phyloP scores from a whole-genome alignment of 495 filamentous ascomycete species.

The Cercophora newfieldiana region DNA sequence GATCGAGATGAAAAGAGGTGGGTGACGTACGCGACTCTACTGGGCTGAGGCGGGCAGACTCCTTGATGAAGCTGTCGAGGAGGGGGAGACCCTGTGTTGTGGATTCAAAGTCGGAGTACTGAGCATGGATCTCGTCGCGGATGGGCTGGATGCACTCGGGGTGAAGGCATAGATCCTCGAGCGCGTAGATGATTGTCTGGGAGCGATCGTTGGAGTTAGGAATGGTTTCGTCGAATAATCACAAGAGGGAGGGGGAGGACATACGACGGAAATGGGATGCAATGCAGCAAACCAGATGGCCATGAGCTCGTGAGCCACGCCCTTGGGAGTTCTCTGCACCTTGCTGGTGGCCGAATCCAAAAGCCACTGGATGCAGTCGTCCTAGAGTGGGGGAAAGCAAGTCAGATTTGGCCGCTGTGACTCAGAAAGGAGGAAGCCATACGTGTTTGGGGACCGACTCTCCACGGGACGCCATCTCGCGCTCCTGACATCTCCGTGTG shows the following conservation, averaged over 20 bases:
- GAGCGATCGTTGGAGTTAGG: neutral
- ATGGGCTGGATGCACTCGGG: conserved; percentile 33
- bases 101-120: conserved; percentile 13
- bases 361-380: conserved; percentile 38
- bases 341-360: conserved; percentile 31
- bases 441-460: conserved; percentile 25
- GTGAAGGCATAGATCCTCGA: conserved; percentile 36
- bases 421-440: neutral
- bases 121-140: conserved; percentile 5
- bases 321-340: conserved; percentile 19
- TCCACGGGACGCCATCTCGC: conserved; percentile 5
- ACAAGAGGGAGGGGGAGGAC: conserved; percentile 1
- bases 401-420: neutral
- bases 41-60: conserved; percentile 35
- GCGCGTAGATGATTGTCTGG: conserved; percentile 33
- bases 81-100: conserved; percentile 23
- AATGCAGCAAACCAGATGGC: conserved; percentile 35
- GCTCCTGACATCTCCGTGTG: conserved; percentile 2
- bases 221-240: neutral
- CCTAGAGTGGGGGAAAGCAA: neutral
- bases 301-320: conserved; percentile 32
- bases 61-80: conserved; percentile 42
- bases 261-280: conserved; percentile 21
- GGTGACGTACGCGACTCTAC: conserved; percentile 30
- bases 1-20: neutral